A percentile compares a stretch with the other conserved stretches of the same genome.
Conservation (phyloP, 768 basidiomycete species). For the Butyriboletus loyo region DNA sequence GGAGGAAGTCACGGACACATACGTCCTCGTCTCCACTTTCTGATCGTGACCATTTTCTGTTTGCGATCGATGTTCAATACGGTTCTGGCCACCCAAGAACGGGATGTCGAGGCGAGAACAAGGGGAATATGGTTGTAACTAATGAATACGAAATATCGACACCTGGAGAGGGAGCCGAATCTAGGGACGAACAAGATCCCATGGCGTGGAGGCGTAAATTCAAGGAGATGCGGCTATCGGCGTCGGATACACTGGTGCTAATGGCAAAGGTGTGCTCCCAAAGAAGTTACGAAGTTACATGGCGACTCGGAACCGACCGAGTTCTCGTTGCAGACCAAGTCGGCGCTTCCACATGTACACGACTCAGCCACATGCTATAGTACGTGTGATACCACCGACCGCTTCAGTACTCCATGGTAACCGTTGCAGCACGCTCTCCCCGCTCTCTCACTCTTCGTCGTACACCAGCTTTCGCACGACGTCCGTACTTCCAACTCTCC, state of each 20-base stretch:
- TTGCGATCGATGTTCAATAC: background rate
- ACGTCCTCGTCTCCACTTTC: background rate
- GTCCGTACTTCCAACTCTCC: background rate
- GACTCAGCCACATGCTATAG: background rate
- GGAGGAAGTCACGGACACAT: background rate
- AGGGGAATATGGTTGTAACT: background rate
- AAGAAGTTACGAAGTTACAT: too few species aligned
- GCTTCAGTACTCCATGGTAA: too few species aligned
- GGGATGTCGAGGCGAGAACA: too few species aligned
- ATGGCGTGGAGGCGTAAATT: background rate
- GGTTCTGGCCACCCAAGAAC: background rate
- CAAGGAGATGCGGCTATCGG: conserved; percentile 5
- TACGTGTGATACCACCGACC: too few species aligned
- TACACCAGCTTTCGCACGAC: background rate
- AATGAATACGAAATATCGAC: background rate
- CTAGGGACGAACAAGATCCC: background rate
- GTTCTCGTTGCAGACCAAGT: too few species aligned
- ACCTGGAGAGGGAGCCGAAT: background rate
- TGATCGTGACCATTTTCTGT: background rate
- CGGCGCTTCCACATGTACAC: too few species aligned
- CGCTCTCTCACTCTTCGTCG: background rate
- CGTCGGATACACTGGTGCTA: conserved; percentile 10
- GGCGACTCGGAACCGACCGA: too few species aligned
- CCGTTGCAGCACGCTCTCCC: too few species aligned
- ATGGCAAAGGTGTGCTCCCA: conserved; percentile 11